phyloP scores from a whole-genome alignment of 2,329 filamentous ascomycete species.

The Harringtonia aguacate region DNA sequence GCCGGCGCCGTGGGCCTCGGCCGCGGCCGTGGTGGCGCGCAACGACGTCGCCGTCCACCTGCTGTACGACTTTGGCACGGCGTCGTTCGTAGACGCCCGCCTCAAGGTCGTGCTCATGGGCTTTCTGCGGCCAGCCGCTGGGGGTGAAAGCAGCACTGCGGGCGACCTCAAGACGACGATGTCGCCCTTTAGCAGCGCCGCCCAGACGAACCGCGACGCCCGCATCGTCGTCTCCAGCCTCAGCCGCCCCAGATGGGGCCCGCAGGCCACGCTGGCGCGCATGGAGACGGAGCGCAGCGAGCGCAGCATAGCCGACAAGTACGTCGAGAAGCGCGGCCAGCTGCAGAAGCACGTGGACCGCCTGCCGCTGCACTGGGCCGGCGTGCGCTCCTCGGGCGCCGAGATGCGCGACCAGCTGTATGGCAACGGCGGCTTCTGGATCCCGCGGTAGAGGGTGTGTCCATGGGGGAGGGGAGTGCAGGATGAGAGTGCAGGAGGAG shows the following conservation, averaged over 20 bases:
- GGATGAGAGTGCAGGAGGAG: too few relatives aligned
- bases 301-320: slow-evolving; percentile 31
- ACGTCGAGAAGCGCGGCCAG: slow-evolving; percentile 34
- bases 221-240: slow-evolving; percentile 34
- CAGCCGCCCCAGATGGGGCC: slow-evolving; percentile 33
- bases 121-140: slow-evolving; percentile 33
- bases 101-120: slow-evolving; percentile 51
- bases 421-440: slow-evolving; percentile 39
- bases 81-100: slow-evolving; percentile 27
- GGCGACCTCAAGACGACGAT: slow-evolving; percentile 2
- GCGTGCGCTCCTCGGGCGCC: slow-evolving; percentile 41
- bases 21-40: slow-evolving; percentile 25
- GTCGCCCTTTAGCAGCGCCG: slow-evolving; percentile 6
- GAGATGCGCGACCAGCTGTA: slow-evolving; percentile 36
- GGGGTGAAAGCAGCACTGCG: slow-evolving; percentile 1
- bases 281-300: slow-evolving; percentile 28
- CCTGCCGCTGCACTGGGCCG: slow-evolving; percentile 47
- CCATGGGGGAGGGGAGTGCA: too few relatives aligned
- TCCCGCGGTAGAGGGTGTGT: slow-evolving; percentile 17
- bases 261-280: slow-evolving; percentile 25
- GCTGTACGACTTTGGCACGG: slow-evolving; percentile 36
- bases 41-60: slow-evolving; percentile 39
- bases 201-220: slow-evolving; percentile 28
- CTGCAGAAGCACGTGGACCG: slow-evolving; percentile 45
- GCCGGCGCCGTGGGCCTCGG: slow-evolving; percentile 31